Percentiles rank a stretch among this genome's conserved stretches.
phyloP scores from a whole-genome alignment of 192 early-diverging fungal genomes.

The Coemansia sp. region DNA sequence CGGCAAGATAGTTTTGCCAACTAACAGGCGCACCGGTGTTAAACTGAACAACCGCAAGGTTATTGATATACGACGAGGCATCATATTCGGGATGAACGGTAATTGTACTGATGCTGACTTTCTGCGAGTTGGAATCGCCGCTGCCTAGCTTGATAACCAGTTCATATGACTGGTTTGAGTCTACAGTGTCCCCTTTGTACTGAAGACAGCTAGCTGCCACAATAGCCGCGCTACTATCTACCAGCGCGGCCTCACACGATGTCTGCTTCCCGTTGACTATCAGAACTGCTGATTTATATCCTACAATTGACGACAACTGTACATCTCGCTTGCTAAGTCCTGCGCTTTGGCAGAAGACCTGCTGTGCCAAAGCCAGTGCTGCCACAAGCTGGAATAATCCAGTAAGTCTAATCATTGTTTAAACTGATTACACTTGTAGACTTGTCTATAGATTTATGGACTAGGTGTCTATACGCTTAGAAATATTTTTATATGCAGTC shows the following conservation, averaged over 20 bases:
- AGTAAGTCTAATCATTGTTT: too few relatives aligned
- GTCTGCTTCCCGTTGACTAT: conserved; percentile 31
- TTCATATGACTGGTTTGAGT: conserved; percentile 13
- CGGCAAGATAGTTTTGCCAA: conserved; percentile 37
- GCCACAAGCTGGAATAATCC: neutral
- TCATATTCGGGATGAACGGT: conserved; percentile 27
- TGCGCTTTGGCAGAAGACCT: neutral
- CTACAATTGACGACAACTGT: conserved; percentile 8
- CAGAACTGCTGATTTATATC: conserved; percentile 26
- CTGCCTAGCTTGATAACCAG: conserved; percentile 16
- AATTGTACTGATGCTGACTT: conserved; percentile 14
- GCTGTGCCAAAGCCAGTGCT: neutral
- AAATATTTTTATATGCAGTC: neutral
- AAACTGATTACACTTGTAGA: too few relatives aligned
- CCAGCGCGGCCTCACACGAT: conserved; percentile 31
- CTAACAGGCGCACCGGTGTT: neutral
- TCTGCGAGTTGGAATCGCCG: conserved; percentile 12
- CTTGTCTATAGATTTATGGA: too few relatives aligned
- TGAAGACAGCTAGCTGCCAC: conserved; percentile 40
- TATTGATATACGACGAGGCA: conserved; percentile 22
- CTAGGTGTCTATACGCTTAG: too few relatives aligned
- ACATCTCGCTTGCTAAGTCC: conserved; percentile 18
- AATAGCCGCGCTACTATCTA: conserved; percentile 38
- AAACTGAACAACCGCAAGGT: conserved; percentile 41
- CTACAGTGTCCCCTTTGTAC: conserved; percentile 5